These are phyloP conservation scores for Russula sp. DNA, from an alignment of 768 basidiomycete genomes.

Conservation along the genomic window DNA sequence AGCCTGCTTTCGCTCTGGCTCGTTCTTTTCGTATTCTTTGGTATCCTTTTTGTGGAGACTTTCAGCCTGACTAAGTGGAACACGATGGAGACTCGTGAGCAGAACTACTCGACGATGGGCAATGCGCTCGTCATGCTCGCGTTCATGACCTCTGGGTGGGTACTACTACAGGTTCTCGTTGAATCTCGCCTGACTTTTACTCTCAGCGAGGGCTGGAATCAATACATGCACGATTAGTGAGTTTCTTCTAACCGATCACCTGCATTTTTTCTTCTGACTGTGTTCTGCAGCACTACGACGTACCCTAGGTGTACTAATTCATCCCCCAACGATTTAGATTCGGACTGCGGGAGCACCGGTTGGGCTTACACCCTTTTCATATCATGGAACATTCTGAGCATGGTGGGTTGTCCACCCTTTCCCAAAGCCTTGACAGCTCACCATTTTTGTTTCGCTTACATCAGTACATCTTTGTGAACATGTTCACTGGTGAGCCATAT, in stretches of 20 bases:
- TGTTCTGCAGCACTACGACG: slow-evolving; percentile 49
- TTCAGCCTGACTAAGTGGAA: slow-evolving; percentile 89
- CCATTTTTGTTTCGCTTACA: background rate
- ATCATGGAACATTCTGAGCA: slow-evolving; percentile 91
- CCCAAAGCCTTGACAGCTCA: background rate
- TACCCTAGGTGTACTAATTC: slow-evolving; percentile 79
- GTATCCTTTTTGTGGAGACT: slow-evolving; percentile 81
- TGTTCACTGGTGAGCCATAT: slow-evolving; percentile 71
- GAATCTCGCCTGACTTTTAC: slow-evolving; percentile 12
- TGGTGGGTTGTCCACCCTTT: slow-evolving; percentile 47
- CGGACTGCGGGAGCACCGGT: slow-evolving; percentile 80
- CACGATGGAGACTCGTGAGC: slow-evolving; percentile 55
- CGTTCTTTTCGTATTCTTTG: slow-evolving; percentile 85
- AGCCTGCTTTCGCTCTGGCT: slow-evolving; percentile 86
- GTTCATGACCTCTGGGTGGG: slow-evolving; percentile 90
- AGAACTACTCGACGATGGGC: slow-evolving; percentile 77
- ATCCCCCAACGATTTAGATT: slow-evolving; percentile 41
- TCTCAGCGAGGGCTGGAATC: slow-evolving; percentile 89
- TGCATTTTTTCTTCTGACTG: slow-evolving; percentile 2
- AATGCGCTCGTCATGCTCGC: slow-evolving; percentile 82
- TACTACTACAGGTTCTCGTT: slow-evolving; percentile 5
- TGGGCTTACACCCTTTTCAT: slow-evolving; percentile 90
- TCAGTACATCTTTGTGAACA: slow-evolving; percentile 92
- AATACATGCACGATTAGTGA: slow-evolving; percentile 96
- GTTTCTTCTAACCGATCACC: slow-evolving; percentile 23